These are phyloP conservation scores for Aquanectria penicillioides DNA, from an alignment of 2,329 filamentous ascomycete genomes.

Conservation along the genomic window DNA sequence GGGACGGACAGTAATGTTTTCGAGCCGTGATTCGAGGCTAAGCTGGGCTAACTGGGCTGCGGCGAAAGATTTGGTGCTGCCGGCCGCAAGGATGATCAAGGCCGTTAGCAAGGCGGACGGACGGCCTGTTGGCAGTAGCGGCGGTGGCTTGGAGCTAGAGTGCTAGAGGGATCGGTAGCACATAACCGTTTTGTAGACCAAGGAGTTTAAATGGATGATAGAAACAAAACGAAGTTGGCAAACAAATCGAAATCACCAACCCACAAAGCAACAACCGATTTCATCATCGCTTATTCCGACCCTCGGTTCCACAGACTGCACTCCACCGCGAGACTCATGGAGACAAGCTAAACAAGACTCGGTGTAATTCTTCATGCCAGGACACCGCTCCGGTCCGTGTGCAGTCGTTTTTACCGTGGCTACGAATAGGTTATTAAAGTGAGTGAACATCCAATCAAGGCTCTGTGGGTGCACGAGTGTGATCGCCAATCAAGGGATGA, in stretches of 20 bases:
- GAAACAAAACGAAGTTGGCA: too few species aligned
- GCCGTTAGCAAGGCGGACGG: background rate
- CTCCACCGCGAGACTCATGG: background rate
- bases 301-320: background rate
- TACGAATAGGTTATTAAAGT: too few species aligned
- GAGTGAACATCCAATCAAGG: too few species aligned
- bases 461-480: too few species aligned
- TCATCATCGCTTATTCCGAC: background rate
- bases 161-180: background rate
- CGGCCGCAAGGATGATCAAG: background rate
- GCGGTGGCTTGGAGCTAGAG: background rate
- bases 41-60: constrained; percentile 19
- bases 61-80: constrained; percentile 4
- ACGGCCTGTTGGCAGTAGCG: background rate
- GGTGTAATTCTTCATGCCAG: background rate
- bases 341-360: background rate
- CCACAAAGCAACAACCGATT: too few species aligned
- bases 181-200: background rate
- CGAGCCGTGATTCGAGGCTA: constrained; percentile 23
- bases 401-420: background rate
- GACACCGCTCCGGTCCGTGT: background rate
- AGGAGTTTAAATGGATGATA: background rate
- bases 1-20: constrained; percentile 28
- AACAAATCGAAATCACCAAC: too few species aligned
- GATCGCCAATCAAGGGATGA: too few species aligned